Conservation (phyloP, 2,329 filamentous ascomycete species). For the Colletotrichum sp. region DNA sequence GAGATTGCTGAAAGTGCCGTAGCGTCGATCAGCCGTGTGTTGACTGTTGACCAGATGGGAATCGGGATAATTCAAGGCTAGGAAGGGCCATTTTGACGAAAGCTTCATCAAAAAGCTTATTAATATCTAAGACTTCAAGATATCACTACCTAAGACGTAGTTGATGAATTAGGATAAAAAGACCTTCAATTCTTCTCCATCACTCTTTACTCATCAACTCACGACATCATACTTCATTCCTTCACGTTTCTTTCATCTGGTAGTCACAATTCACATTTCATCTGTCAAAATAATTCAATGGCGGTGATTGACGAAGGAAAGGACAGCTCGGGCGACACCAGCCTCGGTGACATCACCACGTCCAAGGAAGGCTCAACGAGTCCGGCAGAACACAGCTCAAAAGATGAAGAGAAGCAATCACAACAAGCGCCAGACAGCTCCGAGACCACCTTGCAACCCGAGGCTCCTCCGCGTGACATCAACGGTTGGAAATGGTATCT, state of each 20-base stretch:
- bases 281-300: neutral
- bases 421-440: neutral
- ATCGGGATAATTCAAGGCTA: neutral
- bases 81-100: neutral
- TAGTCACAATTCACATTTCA: neutral
- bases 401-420: neutral
- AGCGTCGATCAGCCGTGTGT: neutral
- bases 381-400: neutral
- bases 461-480: neutral
- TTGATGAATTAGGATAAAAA: neutral
- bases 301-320: neutral
- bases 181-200: neutral
- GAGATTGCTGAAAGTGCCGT: neutral
- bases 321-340: neutral
- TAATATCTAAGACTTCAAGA: neutral
- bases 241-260: neutral
- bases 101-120: neutral
- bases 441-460: neutral
- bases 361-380: neutral
- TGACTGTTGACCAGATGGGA: neutral
- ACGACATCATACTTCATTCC: neutral
- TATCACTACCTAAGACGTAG: neutral
- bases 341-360: neutral
- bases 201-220: neutral
- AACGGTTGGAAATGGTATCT: constrained; percentile 18